phyloP scores from a whole-genome alignment of 2,329 filamentous ascomycete genomes.

The Periconia digitata region DNA sequence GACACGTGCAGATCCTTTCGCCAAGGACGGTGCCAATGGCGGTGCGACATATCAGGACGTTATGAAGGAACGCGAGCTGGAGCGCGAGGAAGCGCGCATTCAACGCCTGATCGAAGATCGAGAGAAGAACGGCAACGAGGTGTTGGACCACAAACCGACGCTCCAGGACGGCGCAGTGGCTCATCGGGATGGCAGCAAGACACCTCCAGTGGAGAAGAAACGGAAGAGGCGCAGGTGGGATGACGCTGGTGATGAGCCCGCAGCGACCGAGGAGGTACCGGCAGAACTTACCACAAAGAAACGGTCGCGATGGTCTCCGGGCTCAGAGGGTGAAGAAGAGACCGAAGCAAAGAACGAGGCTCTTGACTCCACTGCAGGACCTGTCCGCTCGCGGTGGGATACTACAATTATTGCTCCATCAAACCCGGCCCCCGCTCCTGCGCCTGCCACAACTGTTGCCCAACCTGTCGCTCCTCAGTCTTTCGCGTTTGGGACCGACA shows the following conservation, averaged over 20 bases:
- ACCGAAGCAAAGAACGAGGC: conserved; percentile 64
- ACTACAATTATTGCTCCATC: conserved; percentile 29
- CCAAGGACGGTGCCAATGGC: conserved; percentile 70
- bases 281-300: conserved; percentile 23
- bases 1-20: conserved; percentile 82
- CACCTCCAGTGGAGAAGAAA: conserved; percentile 61
- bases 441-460: conserved; percentile 24
- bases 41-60: conserved; percentile 84
- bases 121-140: conserved; percentile 61
- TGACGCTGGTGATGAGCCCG: conserved; percentile 52
- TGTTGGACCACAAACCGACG: conserved; percentile 69
- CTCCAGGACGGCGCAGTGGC: conserved; percentile 67
- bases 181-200: conserved; percentile 72
- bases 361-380: conserved; percentile 43
- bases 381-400: conserved; percentile 39
- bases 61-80: conserved; percentile 87
- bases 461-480: conserved; percentile 51
- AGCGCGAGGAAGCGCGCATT: conserved; percentile 90
- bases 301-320: conserved; percentile 47
- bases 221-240: conserved; percentile 93
- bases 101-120: conserved; percentile 77
- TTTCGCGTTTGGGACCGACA: conserved; percentile 76
- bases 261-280: conserved; percentile 9
- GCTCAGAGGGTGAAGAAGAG: conserved; percentile 56
- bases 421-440: conserved; percentile 26